Evolutionary conservation across 805 yeast genomes (phyloP).

Genomic region (Yamadazyma akitaensis): DNA sequence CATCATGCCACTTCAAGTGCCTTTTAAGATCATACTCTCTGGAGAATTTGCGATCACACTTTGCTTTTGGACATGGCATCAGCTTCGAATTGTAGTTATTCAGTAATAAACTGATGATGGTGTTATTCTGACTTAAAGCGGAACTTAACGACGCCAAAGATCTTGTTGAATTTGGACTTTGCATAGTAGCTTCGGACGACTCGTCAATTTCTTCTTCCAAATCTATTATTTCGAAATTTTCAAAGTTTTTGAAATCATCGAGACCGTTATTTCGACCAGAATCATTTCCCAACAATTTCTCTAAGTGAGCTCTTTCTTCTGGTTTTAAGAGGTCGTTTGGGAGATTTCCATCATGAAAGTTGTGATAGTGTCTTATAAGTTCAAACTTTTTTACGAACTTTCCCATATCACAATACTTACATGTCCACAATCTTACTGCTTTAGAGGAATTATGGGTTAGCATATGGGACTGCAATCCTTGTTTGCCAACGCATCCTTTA

Average conservation of each 20-base stretch:
- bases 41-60: constrained; percentile 54
- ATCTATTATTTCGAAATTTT: constrained; percentile 11
- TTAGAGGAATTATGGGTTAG: constrained; percentile 53
- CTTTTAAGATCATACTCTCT: constrained; percentile 46
- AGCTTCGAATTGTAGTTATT: constrained; percentile 33
- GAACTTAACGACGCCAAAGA: constrained; percentile 10
- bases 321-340: constrained; percentile 31
- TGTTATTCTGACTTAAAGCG: constrained; percentile 17
- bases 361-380: constrained; percentile 52
- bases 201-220: not conserved
- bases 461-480: constrained; percentile 73
- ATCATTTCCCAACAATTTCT: not conserved
- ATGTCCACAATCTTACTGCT: constrained; percentile 62
- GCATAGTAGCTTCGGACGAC: constrained; percentile 14
- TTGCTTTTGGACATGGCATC: constrained; percentile 44
- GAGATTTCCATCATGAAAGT: constrained; percentile 42
- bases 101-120: constrained; percentile 36
- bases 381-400: constrained; percentile 56
- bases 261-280: not conserved
- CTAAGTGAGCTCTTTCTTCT: constrained; percentile 6
- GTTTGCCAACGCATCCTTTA: constrained; percentile 67
- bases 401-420: constrained; percentile 48
- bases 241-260: constrained; percentile 1
- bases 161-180: constrained; percentile 13
- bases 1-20: constrained; percentile 53